A percentile compares a stretch with the other conserved stretches of the same genome.
Evolutionary conservation across 768 basidiomycete species (phyloP).

Genomic region (Phlegmacium glaucopus): DNA sequence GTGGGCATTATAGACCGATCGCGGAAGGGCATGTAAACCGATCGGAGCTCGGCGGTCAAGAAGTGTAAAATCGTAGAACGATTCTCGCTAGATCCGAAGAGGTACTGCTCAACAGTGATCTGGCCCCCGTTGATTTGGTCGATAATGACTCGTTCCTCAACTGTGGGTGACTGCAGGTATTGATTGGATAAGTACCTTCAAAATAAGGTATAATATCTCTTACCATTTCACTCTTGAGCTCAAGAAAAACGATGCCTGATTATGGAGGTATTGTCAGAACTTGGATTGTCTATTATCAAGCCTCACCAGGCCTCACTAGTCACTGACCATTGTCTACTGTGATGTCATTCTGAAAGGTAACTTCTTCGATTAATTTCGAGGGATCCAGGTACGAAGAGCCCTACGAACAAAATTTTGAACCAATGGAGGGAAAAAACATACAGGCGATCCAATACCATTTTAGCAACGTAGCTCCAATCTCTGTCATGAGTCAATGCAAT

Average conservation of each 20-base stretch:
- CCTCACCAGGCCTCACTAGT: no score
- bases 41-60: background rate
- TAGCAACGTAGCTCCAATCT: background rate
- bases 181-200: background rate
- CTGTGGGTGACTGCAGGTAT: background rate
- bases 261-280: background rate
- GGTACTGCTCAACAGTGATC: background rate
- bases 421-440: background rate
- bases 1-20: background rate
- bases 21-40: background rate
- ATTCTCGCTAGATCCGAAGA: background rate
- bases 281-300: background rate
- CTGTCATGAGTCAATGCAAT: background rate
- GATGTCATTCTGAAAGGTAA: background rate
- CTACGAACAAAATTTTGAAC: background rate
- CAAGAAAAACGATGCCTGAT: background rate
- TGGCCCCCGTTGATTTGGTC: background rate
- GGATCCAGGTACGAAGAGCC: background rate
- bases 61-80: no score
- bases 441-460: background rate
- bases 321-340: background rate
- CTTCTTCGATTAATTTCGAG: background rate
- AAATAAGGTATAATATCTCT: background rate
- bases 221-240: background rate
- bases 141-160: no score